Conservation (phyloP, 2,329 filamentous ascomycete genomes). For the Ceratocystis lukuohia region DNA sequence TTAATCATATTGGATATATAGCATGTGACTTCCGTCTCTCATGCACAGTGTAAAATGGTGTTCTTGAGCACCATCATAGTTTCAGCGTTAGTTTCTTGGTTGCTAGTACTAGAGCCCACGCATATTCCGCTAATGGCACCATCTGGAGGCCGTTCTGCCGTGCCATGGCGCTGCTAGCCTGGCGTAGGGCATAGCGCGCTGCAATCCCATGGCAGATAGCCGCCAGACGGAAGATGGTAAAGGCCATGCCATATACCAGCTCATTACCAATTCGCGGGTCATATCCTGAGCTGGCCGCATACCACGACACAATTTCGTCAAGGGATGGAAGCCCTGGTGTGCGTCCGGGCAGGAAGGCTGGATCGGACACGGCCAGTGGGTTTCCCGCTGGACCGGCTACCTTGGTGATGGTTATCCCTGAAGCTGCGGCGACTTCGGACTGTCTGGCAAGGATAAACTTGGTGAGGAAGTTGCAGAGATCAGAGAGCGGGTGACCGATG, state of each 20-base stretch:
- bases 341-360: constrained; percentile 46
- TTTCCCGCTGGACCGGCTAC: constrained; percentile 22
- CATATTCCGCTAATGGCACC: constrained; percentile 59
- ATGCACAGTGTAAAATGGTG: constrained; percentile 17
- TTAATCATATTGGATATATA: neutral
- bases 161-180: constrained; percentile 81
- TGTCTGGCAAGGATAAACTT: constrained; percentile 30
- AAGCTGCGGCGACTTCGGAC: constrained; percentile 22
- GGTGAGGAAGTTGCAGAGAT: constrained; percentile 62
- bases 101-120: constrained; percentile 57
- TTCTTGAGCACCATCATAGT: constrained; percentile 19
- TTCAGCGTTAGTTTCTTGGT: constrained; percentile 24
- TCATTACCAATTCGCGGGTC: constrained; percentile 43
- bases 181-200: constrained; percentile 66
- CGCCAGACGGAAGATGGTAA: constrained; percentile 46
- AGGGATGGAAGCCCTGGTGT: constrained; percentile 49
- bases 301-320: constrained; percentile 32
- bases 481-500: constrained; percentile 86
- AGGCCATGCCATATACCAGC: constrained; percentile 47
- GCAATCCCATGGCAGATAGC: constrained; percentile 78
- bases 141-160: constrained; percentile 56
- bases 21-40: constrained; percentile 19
- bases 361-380: constrained; percentile 21
- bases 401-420: constrained; percentile 21
- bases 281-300: constrained; percentile 48